phyloP scores from a whole-genome alignment of 2,329 filamentous ascomycete species.

The Byssoonygena ceratinophila region DNA sequence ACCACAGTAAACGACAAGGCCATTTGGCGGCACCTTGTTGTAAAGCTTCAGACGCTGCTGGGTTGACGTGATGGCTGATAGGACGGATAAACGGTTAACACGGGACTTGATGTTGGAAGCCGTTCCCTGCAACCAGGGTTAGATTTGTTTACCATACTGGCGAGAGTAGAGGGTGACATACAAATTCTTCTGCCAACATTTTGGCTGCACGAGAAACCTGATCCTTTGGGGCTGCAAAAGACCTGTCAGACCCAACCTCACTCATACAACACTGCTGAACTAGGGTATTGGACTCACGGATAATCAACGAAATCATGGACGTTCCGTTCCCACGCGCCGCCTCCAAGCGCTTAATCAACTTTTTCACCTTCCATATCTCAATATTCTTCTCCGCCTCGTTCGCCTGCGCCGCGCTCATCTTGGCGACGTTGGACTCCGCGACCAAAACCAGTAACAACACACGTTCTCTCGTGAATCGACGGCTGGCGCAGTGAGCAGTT shows the following conservation, averaged over 20 bases:
- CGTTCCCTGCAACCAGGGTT: conserved; percentile 55
- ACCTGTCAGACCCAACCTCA: not conserved
- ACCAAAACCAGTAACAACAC: conserved; percentile 6
- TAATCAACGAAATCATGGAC: conserved; percentile 98
- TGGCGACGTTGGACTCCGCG: conserved; percentile 29
- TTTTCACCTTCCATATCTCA: conserved; percentile 89
- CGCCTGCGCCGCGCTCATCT: conserved; percentile 72
- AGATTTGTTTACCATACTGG: no score
- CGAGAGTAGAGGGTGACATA: conserved; percentile 40
- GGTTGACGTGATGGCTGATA: conserved; percentile 96
- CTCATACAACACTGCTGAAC: not conserved
- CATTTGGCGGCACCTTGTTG: conserved; percentile 96
- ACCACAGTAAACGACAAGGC: conserved; percentile 96
- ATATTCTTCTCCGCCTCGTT: conserved; percentile 98
- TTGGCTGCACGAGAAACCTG: conserved; percentile 92
- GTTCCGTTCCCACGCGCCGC: conserved; percentile 96
- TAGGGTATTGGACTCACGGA: conserved; percentile 55
- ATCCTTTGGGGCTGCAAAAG: conserved; percentile 75
- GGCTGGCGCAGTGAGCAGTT: conserved; percentile 12
- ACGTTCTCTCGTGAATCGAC: conserved; percentile 6
- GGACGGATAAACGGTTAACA: conserved; percentile 94
- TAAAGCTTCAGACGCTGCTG: conserved; percentile 98
- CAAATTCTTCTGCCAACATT: conserved; percentile 99
- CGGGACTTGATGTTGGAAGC: conserved; percentile 99
- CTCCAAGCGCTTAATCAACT: conserved; percentile 97